phyloP scores from a whole-genome alignment of 257 asterid genomes.

The Perilla frutescens region DNA sequence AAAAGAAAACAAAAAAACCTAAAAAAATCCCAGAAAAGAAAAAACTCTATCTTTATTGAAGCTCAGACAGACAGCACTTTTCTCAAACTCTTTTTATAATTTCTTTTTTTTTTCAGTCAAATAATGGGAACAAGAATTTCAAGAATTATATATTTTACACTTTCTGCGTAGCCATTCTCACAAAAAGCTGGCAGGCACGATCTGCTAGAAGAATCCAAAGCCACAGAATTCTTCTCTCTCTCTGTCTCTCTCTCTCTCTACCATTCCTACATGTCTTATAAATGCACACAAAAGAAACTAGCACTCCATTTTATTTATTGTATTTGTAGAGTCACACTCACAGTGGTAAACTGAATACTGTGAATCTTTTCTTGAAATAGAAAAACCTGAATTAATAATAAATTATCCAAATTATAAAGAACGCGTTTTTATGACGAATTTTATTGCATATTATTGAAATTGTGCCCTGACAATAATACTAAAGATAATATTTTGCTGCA shows the following conservation, averaged over 20 bases:
- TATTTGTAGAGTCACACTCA: conserved; percentile 19
- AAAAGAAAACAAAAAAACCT: neutral
- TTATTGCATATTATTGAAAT: conserved; percentile 2
- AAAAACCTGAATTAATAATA: neutral
- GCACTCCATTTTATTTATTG: neutral
- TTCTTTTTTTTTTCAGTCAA: conserved; percentile 13
- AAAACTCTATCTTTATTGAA: conserved; percentile 43
- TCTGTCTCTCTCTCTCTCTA: conserved; percentile 21
- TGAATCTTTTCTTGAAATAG: conserved; percentile 34
- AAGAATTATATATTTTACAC: conserved; percentile 39
- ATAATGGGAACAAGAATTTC: conserved; percentile 35
- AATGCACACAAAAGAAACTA: neutral
- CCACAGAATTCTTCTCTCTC: conserved; percentile 58
- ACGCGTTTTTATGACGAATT: conserved; percentile 24
- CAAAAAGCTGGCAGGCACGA: conserved; percentile 99
- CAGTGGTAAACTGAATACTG: conserved; percentile 26
- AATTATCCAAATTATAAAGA: neutral
- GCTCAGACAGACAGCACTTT: conserved; percentile 44
- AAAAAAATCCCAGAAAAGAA: conserved; percentile 40
- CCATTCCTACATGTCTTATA: conserved; percentile 13
- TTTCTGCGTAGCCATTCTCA: conserved; percentile 53
- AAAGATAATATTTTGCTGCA: conserved; percentile 1
- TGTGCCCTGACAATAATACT: neutral
- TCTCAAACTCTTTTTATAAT: conserved; percentile 19
- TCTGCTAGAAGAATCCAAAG: conserved; percentile 85